phyloP scores from a whole-genome alignment of 2,329 filamentous ascomycete species.

The Fusarium goolgardi region DNA sequence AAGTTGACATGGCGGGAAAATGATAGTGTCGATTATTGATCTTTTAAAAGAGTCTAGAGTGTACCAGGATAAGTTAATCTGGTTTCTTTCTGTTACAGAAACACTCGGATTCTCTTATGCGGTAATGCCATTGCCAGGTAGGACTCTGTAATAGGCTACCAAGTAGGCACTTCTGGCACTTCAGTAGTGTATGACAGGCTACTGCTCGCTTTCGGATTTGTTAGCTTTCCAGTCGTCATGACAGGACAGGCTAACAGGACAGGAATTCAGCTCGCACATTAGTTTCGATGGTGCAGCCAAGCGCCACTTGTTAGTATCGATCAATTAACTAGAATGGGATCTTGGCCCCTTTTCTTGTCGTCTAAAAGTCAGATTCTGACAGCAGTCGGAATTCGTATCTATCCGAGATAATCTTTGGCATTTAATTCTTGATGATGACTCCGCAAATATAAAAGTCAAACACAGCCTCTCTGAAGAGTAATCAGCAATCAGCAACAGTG shows the following conservation, averaged over 20 bases:
- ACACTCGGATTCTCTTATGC: neutral
- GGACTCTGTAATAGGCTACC: too few relatives aligned
- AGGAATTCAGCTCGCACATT: conserved; percentile 20
- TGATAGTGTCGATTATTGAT: neutral
- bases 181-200: neutral
- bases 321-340: conserved; percentile 18
- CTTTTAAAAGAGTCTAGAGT: neutral
- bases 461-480: neutral
- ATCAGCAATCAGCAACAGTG: too few relatives aligned
- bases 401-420: conserved; percentile 11
- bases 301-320: conserved; percentile 20
- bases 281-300: neutral
- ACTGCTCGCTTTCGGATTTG: conserved; percentile 24
- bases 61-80: neutral
- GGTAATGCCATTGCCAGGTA: neutral
- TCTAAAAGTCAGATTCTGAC: conserved; percentile 11
- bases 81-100: neutral
- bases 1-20: neutral
- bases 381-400: conserved; percentile 22
- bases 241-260: neutral
- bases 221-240: conserved; percentile 26
- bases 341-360: neutral
- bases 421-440: conserved; percentile 14
- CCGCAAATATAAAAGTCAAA: conserved; percentile 29
- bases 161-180: too few relatives aligned